These are phyloP conservation scores for Tolypocladium endophyticum DNA, from an alignment of 2,329 filamentous ascomycete species.

Conservation along the genomic window DNA sequence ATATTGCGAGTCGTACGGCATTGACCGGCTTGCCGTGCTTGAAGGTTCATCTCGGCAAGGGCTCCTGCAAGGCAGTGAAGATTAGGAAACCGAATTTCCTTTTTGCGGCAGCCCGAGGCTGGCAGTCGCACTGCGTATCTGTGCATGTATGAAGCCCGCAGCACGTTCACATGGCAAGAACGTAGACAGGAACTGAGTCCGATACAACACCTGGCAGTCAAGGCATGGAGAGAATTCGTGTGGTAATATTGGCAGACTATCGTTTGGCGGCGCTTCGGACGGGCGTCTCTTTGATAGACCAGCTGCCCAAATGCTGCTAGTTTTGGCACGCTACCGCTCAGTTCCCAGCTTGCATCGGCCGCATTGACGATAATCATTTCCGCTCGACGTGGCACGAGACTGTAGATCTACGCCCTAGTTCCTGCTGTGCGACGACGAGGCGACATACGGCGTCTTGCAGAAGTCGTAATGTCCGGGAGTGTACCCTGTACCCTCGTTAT, in stretches of 20 bases:
- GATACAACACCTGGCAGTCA: no score
- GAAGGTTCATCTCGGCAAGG: not conserved
- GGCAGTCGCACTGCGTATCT: not conserved
- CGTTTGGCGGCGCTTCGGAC: not conserved
- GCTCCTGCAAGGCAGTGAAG: not conserved
- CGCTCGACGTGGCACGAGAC: not conserved
- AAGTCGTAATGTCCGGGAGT: not conserved
- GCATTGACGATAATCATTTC: not conserved
- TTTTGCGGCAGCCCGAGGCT: not conserved
- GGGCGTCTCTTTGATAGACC: no score
- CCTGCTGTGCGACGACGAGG: not conserved
- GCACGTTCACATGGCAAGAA: not conserved
- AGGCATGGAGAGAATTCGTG: no score
- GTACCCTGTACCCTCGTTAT: not conserved
- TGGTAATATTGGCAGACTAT: not conserved
- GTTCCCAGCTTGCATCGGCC: not conserved
- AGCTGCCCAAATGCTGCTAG: not conserved
- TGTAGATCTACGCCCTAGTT: not conserved
- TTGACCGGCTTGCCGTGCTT: not conserved
- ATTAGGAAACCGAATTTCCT: not conserved
- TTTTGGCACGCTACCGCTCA: not conserved
- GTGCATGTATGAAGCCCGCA: not conserved
- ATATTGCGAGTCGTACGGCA: not conserved
- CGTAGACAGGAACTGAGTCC: not conserved
- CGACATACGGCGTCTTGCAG: not conserved